Evolutionary conservation across 2,329 filamentous ascomycete genomes (phyloP).

Genomic region (Aspergillus neotritici): DNA sequence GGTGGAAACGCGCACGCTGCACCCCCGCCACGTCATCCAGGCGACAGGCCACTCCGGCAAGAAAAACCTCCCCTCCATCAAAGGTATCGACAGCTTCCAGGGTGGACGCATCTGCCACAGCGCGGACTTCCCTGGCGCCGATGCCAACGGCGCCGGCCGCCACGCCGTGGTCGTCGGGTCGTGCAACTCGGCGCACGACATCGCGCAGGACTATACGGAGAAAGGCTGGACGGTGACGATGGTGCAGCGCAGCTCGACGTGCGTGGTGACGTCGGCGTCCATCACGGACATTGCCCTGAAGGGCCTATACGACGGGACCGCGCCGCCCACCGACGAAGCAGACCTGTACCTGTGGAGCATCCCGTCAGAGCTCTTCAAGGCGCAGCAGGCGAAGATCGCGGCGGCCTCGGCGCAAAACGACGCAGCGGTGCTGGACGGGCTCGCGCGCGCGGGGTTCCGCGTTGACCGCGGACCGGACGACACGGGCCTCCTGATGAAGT

Average conservation of each 20-base stretch:
- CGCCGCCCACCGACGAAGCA: constrained; percentile 59
- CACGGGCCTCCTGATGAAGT: constrained; percentile 56
- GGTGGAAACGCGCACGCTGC: constrained; percentile 49
- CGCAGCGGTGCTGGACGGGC: constrained; percentile 35
- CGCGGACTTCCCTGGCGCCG: constrained; percentile 53
- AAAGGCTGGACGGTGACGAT: constrained; percentile 64
- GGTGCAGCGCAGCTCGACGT: constrained; percentile 62
- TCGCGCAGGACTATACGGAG: constrained; percentile 62
- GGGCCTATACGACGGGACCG: constrained; percentile 44
- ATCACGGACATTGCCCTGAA: constrained; percentile 51
- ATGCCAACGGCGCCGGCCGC: constrained; percentile 45
- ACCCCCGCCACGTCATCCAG: constrained; percentile 60
- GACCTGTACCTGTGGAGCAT: constrained; percentile 57
- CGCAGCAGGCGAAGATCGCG: constrained; percentile 48
- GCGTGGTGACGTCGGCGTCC: constrained; percentile 54
- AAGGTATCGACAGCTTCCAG: constrained; percentile 49
- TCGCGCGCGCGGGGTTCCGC: constrained; percentile 56
- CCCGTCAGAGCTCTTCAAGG: constrained; percentile 57
- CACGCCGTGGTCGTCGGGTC: constrained; percentile 62
- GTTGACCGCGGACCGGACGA: constrained; percentile 54
- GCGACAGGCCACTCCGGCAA: constrained; percentile 65
- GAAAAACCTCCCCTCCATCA: constrained; percentile 49
- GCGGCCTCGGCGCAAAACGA: constrained; percentile 32
- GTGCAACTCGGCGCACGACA: constrained; percentile 65
- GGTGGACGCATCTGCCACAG: constrained; percentile 59